These are phyloP conservation scores for Byssochlamys sp. DNA, from an alignment of 2,329 filamentous ascomycete genomes.

Conservation along the genomic window DNA sequence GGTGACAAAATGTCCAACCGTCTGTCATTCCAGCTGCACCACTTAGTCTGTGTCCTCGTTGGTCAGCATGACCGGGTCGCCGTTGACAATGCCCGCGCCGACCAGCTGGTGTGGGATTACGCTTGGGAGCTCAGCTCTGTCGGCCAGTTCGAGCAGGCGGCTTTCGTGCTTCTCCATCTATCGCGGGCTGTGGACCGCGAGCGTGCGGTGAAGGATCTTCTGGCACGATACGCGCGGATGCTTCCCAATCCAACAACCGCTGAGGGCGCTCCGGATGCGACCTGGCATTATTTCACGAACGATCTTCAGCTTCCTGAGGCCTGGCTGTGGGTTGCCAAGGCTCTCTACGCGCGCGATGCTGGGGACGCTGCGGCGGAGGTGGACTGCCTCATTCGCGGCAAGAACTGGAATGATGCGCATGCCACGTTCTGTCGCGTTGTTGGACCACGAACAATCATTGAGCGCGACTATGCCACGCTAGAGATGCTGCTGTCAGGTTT, in stretches of 20 bases:
- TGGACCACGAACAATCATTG: conserved; percentile 71
- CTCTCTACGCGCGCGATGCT: conserved; percentile 66
- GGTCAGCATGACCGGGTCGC: conserved; percentile 42
- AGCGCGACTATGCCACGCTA: conserved; percentile 65
- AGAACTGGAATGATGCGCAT: conserved; percentile 71
- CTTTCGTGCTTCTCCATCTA: conserved; percentile 73
- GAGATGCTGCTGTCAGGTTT: conserved; percentile 64
- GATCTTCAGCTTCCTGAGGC: conserved; percentile 60
- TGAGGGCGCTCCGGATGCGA: conserved; percentile 28
- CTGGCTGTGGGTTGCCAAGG: conserved; percentile 84
- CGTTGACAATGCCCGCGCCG: conserved; percentile 51
- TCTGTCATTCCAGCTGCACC: conserved; percentile 75
- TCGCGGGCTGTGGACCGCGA: conserved; percentile 53
- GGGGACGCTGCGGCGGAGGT: conserved; percentile 64
- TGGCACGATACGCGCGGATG: conserved; percentile 60
- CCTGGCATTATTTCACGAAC: conserved; percentile 51
- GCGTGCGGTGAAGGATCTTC: conserved; percentile 60
- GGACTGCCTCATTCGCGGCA: conserved; percentile 67
- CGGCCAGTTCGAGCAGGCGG: conserved; percentile 58
- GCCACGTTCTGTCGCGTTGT: conserved; percentile 70
- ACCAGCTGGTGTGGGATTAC: conserved; percentile 58
- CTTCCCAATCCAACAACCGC: conserved; percentile 52
- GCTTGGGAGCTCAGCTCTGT: conserved; percentile 41
- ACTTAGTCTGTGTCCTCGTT: conserved; percentile 46
- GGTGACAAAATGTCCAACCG: conserved; percentile 65